Evolutionary conservation across 2,329 filamentous ascomycete genomes (phyloP).

Genomic region (Fusarium sp.): DNA sequence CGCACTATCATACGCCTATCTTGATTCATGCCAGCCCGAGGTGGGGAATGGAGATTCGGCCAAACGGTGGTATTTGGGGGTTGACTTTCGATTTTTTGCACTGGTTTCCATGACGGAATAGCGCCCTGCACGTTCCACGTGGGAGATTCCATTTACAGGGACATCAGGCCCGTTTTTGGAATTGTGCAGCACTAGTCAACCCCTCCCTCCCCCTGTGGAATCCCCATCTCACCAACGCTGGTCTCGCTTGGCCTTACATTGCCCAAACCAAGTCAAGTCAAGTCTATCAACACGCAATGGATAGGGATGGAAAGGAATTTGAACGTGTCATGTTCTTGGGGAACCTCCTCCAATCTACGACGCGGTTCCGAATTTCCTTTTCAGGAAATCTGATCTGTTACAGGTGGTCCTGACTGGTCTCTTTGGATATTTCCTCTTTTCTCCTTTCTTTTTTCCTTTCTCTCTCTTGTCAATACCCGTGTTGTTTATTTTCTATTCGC

Average conservation of each 20-base stretch:
- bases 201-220: slow-evolving; percentile 16
- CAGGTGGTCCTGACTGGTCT: slow-evolving; percentile 21
- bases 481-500: slow-evolving; percentile 11
- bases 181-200: slow-evolving; percentile 45
- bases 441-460: slow-evolving; percentile 4
- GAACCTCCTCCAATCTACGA: slow-evolving; percentile 34
- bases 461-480: slow-evolving; percentile 10
- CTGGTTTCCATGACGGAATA: slow-evolving; percentile 42
- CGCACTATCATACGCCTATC: slow-evolving; percentile 4
- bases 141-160: slow-evolving; percentile 44
- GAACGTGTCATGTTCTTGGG: slow-evolving; percentile 20
- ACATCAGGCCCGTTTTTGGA: slow-evolving; percentile 42
- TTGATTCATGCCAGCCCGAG: slow-evolving; percentile 30
- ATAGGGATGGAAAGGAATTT: slow-evolving; percentile 13
- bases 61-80: slow-evolving; percentile 40
- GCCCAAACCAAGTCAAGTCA: slow-evolving; percentile 14
- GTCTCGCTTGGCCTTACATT: slow-evolving; percentile 34
- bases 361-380: slow-evolving; percentile 22
- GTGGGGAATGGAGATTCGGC: slow-evolving; percentile 34
- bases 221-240: slow-evolving; percentile 23
- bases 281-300: slow-evolving; percentile 5
- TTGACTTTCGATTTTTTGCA: slow-evolving; percentile 39
- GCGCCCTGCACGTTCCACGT: slow-evolving; percentile 50
- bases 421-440: slow-evolving; percentile 19
- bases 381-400: slow-evolving; percentile 23